Evolutionary conservation across 176 grass and related monocot species (phyloP).

Genomic region (Echinochloa phyllopogon): DNA sequence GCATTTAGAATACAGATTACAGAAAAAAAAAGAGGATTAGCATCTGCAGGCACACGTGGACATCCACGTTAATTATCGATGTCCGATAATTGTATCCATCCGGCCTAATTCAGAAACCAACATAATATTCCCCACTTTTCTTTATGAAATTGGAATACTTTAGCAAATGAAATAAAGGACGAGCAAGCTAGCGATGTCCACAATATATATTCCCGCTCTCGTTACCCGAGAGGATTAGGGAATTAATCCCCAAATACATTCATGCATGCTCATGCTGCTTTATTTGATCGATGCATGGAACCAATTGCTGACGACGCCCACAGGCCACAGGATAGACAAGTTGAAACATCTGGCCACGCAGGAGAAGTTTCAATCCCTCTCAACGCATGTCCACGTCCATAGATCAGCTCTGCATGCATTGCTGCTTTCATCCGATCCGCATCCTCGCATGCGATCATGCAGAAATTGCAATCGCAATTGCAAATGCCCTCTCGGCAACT

Average conservation of each 20-base stretch:
- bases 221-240: constrained; percentile 40
- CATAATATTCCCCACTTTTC: neutral
- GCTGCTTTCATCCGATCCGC: neutral
- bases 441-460: constrained; percentile 9
- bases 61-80: neutral
- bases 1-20: constrained; percentile 17
- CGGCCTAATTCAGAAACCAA: constrained; percentile 28
- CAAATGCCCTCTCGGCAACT: constrained; percentile 26
- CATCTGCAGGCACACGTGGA: neutral
- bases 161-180: constrained; percentile 2
- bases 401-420: constrained; percentile 5
- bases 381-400: neutral
- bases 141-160: constrained; percentile 13
- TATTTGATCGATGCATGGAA: constrained; percentile 24
- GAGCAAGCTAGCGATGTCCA: constrained; percentile 27
- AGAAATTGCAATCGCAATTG: too few species aligned
- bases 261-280: constrained; percentile 19
- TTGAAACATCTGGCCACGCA: constrained; percentile 29
- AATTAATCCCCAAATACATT: constrained; percentile 36
- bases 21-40: neutral
- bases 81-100: neutral
- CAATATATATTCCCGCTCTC: constrained; percentile 22
- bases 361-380: constrained; percentile 14
- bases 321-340: constrained; percentile 15
- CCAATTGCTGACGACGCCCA: constrained; percentile 35